Evolutionary conservation across 345 rosid genomes (phyloP), one percentile per base, ranked within the genome.

Genomic region (Dipteronia sinensis): DNA sequence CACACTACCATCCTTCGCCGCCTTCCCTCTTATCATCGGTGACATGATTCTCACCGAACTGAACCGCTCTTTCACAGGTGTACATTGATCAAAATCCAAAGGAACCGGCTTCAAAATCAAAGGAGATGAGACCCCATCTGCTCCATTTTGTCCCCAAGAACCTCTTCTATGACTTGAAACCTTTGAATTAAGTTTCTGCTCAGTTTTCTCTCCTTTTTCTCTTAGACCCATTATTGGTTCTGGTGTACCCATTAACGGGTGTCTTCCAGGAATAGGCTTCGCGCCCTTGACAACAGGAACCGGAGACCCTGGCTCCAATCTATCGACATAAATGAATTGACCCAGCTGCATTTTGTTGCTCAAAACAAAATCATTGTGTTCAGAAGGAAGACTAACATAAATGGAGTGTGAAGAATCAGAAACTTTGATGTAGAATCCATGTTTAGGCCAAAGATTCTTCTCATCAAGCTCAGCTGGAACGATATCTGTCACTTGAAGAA

Each of bases 381-480:
- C 93, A 0, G 93, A 75, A 17, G 99, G 99, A n/a, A 97, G 95
- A 73, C 88, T 87, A 19, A 89, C 98, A 74, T 97, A 97, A 69
- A 94, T 82, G 1, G 99, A 93, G 74, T 97, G 98, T 0, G 99
- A 92, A 23, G 96, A 93, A 80, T 97, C 99, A 2, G 98, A 94
- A 64, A 97, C 85, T 85, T 97, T 97, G 53, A 97, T 90, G 87
- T 87, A 90, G 87, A 97, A 97, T 47, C 99, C 99, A 7, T 91
- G 97, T 75, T 85, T 89, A 6, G 99, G 99, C 80, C 88, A 89
- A 29, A 97, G 98, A 76, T 81, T 89, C 82, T 93, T 92, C 87
- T 92, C 98, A 76, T 94, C 99, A 16, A 97, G 98, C 69, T 96
- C 98, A 22, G 92, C 90, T 0, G 99, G 99, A 51, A 97, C 98